Evolutionary conservation across 2,329 filamentous ascomycete genomes (phyloP).

Genomic region (Orbilia blumenaviensis): DNA sequence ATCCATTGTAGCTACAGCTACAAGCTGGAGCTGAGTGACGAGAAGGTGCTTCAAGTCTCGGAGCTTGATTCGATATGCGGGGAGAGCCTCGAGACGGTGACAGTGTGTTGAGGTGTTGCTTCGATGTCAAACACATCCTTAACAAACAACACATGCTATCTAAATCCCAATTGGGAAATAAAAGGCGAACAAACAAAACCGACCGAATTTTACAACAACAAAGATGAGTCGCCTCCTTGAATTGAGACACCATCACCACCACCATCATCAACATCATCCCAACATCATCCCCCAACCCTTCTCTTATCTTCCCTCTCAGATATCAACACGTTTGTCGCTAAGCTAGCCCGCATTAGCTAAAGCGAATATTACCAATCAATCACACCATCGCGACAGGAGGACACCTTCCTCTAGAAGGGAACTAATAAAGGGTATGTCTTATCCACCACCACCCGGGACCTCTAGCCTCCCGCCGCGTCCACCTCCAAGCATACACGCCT

Average conservation of each 20-base stretch:
- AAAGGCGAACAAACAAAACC: neutral
- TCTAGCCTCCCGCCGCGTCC: constrained; percentile 64
- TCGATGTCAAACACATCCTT: neutral
- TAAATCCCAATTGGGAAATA: neutral
- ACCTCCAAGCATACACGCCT: constrained; percentile 79
- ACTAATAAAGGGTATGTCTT: constrained; percentile 70
- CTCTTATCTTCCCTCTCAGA: constrained; percentile 9
- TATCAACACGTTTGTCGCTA: neutral
- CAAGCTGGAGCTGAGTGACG: no score
- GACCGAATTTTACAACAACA: neutral
- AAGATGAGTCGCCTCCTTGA: constrained; percentile 47
- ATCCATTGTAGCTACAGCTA: no score
- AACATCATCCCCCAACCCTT: neutral
- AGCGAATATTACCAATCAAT: neutral
- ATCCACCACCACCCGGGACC: constrained; percentile 84
- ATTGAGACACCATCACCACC: constrained; percentile 9
- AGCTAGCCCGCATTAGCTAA: neutral
- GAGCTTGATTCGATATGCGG: neutral
- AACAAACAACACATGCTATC: neutral
- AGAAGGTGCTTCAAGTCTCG: neutral
- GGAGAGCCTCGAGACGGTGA: neutral
- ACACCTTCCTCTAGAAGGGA: constrained; percentile 15
- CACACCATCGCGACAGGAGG: neutral
- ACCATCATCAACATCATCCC: neutral
- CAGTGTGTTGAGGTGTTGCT: constrained; percentile 35